Evolutionary conservation across 2,329 filamentous ascomycete species (phyloP).

Genomic region (Paecilomyces sp.): DNA sequence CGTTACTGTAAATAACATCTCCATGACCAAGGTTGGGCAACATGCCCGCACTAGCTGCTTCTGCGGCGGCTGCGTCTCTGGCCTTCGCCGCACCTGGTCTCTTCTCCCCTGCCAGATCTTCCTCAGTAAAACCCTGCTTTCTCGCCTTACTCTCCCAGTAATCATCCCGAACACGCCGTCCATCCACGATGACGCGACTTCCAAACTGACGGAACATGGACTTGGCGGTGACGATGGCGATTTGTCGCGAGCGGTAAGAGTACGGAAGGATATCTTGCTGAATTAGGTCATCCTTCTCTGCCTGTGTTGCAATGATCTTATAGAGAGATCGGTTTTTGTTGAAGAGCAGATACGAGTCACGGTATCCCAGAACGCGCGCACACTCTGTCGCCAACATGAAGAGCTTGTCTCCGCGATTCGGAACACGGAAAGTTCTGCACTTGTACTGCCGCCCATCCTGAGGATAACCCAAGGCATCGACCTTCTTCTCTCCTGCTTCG

Average conservation of each 20-base stretch:
- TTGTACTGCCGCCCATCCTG: conserved; percentile 80
- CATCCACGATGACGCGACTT: conserved; percentile 83
- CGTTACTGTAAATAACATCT: conserved; percentile 83
- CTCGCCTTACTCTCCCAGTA: conserved; percentile 98
- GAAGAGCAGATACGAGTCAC: conserved; percentile 96
- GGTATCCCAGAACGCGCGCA: conserved; percentile 84
- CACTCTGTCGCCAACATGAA: conserved; percentile 99
- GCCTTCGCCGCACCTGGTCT: conserved; percentile 85
- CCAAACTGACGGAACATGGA: conserved; percentile 99
- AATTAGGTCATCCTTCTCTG: conserved; percentile 94
- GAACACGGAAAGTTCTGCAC: conserved; percentile 88
- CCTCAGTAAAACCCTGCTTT: conserved; percentile 97
- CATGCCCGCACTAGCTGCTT: conserved; percentile 52
- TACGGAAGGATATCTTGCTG: conserved; percentile 92
- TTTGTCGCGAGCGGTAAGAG: conserved; percentile 95
- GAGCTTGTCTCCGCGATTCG: conserved; percentile 82
- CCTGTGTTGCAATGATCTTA: conserved; percentile 95
- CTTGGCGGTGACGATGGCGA: conserved; percentile 92
- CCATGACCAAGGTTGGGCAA: conserved; percentile 63
- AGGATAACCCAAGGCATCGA: conserved; percentile 72
- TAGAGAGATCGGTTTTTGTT: conserved; percentile 96
- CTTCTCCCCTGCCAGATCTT: conserved; percentile 93
- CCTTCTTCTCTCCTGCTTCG: conserved; percentile 90
- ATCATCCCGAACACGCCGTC: conserved; percentile 86
- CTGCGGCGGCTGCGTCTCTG: conserved; percentile 70